These are phyloP conservation scores for Yamadazyma takamatsuzukensis DNA, from an alignment of 805 yeast species.

Conservation along the genomic window DNA sequence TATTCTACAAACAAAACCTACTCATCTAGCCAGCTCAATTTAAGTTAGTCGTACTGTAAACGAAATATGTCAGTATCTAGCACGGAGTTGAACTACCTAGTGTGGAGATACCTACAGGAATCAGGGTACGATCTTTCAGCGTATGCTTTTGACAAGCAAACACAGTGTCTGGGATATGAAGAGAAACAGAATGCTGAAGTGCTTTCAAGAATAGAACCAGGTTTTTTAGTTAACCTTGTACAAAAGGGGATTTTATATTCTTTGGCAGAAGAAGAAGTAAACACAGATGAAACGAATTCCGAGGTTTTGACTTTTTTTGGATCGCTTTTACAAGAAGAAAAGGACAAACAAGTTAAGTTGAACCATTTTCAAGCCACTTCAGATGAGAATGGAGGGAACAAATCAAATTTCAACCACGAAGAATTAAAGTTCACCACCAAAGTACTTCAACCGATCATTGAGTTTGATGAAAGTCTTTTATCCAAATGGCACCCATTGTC, in stretches of 20 bases:
- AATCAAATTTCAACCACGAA: too few species aligned
- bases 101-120: conserved; percentile 92
- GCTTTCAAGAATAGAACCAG: conserved; percentile 57
- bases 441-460: conserved; percentile 34
- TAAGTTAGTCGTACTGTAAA: conserved; percentile 1
- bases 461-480: conserved; percentile 42
- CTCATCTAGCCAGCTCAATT: too few species aligned
- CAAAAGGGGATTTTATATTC: conserved; percentile 82
- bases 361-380: too few species aligned
- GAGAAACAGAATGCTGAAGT: conserved; percentile 35
- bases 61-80: conserved; percentile 71
- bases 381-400: too few species aligned
- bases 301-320: conserved; percentile 47
- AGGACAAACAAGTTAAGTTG: conserved; percentile 9
- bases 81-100: conserved; percentile 79
- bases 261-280: conserved; percentile 60
- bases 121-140: conserved; percentile 75
- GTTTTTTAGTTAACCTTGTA: conserved; percentile 74
- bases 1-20: too few species aligned
- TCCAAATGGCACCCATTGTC: conserved; percentile 57
- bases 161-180: conserved; percentile 57
- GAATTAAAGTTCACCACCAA: conserved; percentile 28
- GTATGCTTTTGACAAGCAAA: conserved; percentile 73
- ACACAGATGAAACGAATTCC: conserved; percentile 13
- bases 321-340: conserved; percentile 46